phyloP scores from a whole-genome alignment of 2,329 filamentous ascomycete species.

The Microcyclospora pomicola region DNA sequence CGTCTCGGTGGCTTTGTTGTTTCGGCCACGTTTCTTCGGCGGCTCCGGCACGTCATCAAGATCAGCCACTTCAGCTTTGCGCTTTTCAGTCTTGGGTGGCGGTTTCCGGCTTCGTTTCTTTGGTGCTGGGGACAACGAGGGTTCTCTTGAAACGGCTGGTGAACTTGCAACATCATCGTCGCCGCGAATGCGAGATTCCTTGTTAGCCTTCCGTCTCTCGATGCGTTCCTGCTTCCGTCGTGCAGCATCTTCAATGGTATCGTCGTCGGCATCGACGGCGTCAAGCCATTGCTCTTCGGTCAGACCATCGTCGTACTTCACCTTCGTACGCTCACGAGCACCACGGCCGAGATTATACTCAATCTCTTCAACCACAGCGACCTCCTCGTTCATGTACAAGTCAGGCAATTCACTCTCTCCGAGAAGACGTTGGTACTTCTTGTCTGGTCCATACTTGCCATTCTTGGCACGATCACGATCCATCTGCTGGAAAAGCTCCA shows the following conservation, averaged over 20 bases:
- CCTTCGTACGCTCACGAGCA: constrained; percentile 84
- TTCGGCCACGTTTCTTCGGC: constrained; percentile 59
- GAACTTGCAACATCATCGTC: constrained; percentile 48
- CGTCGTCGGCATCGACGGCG: constrained; percentile 93
- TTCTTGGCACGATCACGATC: constrained; percentile 59
- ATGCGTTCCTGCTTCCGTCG: constrained; percentile 77
- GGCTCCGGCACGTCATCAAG: constrained; percentile 55
- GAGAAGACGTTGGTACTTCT: constrained; percentile 65
- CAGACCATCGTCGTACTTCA: constrained; percentile 91
- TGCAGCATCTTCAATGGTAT: constrained; percentile 83
- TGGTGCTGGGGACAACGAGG: constrained; percentile 57
- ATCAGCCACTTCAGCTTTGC: constrained; percentile 63
- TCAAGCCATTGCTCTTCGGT: constrained; percentile 99
- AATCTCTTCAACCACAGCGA: constrained; percentile 63
- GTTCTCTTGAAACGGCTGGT: constrained; percentile 64
- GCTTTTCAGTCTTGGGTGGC: constrained; percentile 54
- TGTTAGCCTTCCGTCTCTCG: constrained; percentile 65
- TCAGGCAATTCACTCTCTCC: constrained; percentile 79
- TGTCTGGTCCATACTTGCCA: constrained; percentile 58
- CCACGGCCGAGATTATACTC: constrained; percentile 74
- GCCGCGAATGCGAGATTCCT: constrained; percentile 44
- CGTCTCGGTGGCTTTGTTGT: constrained; percentile 52
- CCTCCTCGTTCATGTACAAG: constrained; percentile 81
- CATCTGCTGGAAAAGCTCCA: constrained; percentile 64
- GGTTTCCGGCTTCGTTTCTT: constrained; percentile 78